Base-by-base conservation (phyloP, 345 rosid species). In the Corymbia maculata region DNA sequence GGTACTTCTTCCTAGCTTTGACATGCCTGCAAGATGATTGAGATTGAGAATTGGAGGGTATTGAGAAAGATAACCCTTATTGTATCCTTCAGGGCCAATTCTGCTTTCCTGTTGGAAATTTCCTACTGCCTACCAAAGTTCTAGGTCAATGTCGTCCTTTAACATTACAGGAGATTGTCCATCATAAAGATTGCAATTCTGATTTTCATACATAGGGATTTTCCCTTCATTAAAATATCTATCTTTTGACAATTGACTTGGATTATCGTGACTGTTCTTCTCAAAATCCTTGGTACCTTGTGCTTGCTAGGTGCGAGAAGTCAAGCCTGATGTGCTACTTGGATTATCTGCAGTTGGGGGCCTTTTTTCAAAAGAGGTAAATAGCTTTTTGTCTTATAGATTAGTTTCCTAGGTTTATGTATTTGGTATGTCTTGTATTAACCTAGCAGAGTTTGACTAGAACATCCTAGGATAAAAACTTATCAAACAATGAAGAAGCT, bases 341-440 rank as follows among this genome's bases (percentile, higher is more conserved):
- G 99, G 99, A 89, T 93, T 98, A 90, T 98, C 99, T 88, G 99
- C 98, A n/a, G 99, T 98, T 94, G 99, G 99, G 87, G 99, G 99
- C 61, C 91, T 97, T 90, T 97, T 98, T 90, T 97, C 99, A 22
- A 96, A 93, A 91, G 99, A 97, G 99, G 99, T 98, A 93, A 7
- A 86, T 82, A 82, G 75, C 90, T 30, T 88, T 61, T 24, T 70
- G 45, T 61, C 84, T 75, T 42, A 36, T 75, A 75, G 84, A 42
- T 19, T 75, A 75, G 14, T 42, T 75, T 44, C 49, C 49, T 22
- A 75, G 49, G 84, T 42, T 75, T 51, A 26, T 51, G 51, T 57
- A 51, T 21, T 88, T 86, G 44, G 51, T 57, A 12, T 45, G 26
- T 70, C 47, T 70, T 13, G 22, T 36, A 36, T 36, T 36, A 70